Evolutionary conservation across 2,329 filamentous ascomycete genomes (phyloP), one percentile per base, ranked within the genome.

Genomic region (Reticulascus tulasneorum): DNA sequence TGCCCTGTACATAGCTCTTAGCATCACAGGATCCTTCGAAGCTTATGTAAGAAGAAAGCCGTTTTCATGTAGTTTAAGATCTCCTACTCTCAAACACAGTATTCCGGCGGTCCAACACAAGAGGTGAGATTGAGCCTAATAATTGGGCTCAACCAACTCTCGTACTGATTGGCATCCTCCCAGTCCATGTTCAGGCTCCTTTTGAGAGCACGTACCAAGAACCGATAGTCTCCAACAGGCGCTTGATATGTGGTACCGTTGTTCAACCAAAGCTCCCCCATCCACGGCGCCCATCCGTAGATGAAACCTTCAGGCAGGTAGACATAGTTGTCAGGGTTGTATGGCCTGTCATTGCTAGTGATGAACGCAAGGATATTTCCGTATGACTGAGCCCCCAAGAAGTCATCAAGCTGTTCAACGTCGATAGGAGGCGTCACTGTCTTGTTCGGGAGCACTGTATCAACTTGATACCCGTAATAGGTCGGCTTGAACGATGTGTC

Each of bases 231-330:
- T 7, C 29, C 35, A 23, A 37, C 38, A 3, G 38, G 38, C 13
- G 38, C 19, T 12, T 37, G 35, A 15, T 41, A 41, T 8, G 38
- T 19, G 2, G 38, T 41, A 5, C 38, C 38, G 21, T 41, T 41
- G 7, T 33, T 30, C n/a, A 41, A 15, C 17, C 38, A 33, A n/a
- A 38, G 34, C 9, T 37, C 38, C 1, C 33, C 38, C n/a, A n/a
- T n/a, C n/a, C n/a, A n/a, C n/a, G n/a, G n/a, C n/a, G n/a, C n/a
- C 38, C 38, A 41, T 12, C 34, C 38, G 13, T 37, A 41, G 18
- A 41, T 15, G 5, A 30, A 33, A n/a, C 29, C 29, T n/a, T n/a
- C n/a, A n/a, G n/a, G n/a, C n/a, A n/a, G n/a, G n/a, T n/a, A n/a
- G n/a, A n/a, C n/a, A n/a, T n/a, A n/a, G n/a, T n/a, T n/a, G n/a